Evolutionary conservation across 176 grass and related monocot species (phyloP), one percentile per base, ranked within the genome.

Genomic region (Ananas comosus): DNA sequence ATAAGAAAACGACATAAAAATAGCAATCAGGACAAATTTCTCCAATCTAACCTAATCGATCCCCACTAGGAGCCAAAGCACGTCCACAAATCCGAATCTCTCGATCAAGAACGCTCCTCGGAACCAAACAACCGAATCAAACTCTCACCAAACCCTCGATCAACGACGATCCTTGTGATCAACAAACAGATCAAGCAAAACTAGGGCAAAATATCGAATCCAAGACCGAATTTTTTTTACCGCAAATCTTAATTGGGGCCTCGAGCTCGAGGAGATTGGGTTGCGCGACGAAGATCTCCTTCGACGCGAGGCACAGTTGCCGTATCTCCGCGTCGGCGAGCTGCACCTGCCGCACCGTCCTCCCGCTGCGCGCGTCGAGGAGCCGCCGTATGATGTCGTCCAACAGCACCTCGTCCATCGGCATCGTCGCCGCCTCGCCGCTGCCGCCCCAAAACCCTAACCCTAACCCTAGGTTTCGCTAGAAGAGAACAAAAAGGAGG

Each of bases 221-320:
- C 21, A 18, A 42, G 33, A 21, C 21, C n/a, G 7, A 61, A 61
- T 61, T 19, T 19, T 19, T 22, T 19, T 61, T 85, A 90, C 93
- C 93, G 67, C 93, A 96, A 48, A 92, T 82, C 77, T 96, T 96
- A 79, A 92, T 96, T 52, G 86, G 93, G 10, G 93, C 93, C 72
- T 92, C 93, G 63, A 96, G 83, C 79, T 92, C 93, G 14, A 96
- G 72, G 27, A 96, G 86, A 78, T 92, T 90, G 23, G 93, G 93
- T 65, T 92, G 89, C 4, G 71, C 69, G 70, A 92, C 78, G 76
- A 92, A 96, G 49, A 96, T 76, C 16, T 89, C 93, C 88, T 72
- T 91, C 68, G 93, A 84, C 33, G 86, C 53, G 42, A 76, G 48
- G 67, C 89, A 96, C 57, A 96, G 88, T 68, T 77, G 81, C 50